Conservation (phyloP, 352 stramenopile species). For the Phytophthora europaea region DNA sequence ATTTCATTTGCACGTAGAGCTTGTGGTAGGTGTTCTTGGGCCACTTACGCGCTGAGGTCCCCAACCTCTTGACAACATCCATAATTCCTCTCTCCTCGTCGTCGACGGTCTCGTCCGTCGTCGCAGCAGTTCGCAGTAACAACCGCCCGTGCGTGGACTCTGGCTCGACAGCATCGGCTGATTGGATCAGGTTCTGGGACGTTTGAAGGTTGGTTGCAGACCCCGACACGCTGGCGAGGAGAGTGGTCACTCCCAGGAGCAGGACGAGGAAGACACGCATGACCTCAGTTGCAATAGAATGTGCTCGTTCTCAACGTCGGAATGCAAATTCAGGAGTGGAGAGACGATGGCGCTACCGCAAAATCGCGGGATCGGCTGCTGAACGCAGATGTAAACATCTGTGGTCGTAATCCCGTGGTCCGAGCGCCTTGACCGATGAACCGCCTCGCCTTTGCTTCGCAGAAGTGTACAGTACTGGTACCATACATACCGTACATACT, state of each 20-base stretch:
- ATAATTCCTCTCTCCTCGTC: constrained; percentile 4
- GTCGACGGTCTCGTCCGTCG: not conserved
- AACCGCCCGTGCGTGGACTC: not conserved
- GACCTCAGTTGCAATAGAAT: not conserved
- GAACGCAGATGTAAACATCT: too few relatives aligned
- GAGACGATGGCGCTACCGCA: not conserved
- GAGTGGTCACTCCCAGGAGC: not conserved
- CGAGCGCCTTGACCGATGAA: too few relatives aligned
- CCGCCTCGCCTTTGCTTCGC: too few relatives aligned
- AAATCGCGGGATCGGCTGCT: too few relatives aligned
- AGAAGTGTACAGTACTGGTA: too few relatives aligned
- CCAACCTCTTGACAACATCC: not conserved
- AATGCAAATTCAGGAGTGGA: not conserved
- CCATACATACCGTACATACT: too few relatives aligned
- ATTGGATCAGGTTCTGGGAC: not conserved
- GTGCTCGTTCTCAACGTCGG: too few relatives aligned
- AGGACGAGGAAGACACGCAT: not conserved
- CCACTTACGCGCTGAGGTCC: not conserved
- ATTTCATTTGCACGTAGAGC: not conserved
- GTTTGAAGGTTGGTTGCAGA: not conserved
- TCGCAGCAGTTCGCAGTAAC: not conserved
- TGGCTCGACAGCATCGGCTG: not conserved
- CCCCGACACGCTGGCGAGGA: not conserved
- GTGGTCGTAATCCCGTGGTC: too few relatives aligned
- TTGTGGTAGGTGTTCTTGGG: not conserved